Percentiles rank a stretch among this genome's conserved stretches.
Evolutionary conservation across 225 moss, liverwort and hornwort genomes (phyloP).

Genomic region (Rhytidiadelphus loreus): DNA sequence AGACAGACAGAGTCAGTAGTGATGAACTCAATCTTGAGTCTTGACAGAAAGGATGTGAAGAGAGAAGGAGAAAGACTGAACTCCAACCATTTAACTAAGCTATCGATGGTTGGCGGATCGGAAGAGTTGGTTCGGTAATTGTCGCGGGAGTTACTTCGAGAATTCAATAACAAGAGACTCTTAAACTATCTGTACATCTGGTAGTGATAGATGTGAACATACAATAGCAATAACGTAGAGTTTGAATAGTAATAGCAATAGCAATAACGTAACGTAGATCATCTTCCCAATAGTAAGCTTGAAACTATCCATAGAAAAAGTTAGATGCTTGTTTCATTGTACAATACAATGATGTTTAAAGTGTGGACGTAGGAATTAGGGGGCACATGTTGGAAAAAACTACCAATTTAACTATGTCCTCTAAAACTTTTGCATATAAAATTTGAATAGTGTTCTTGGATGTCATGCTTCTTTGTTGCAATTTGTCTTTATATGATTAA

Average conservation of each 20-base stretch:
- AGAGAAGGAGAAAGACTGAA: not conserved
- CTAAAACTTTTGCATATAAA: not conserved
- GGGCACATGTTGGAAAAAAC: fast-evolving
- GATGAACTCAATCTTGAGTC: too few relatives aligned
- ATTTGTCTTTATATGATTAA: not conserved
- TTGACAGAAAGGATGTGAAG: not conserved
- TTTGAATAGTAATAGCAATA: not conserved
- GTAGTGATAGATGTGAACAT: not conserved
- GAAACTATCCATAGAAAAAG: not conserved
- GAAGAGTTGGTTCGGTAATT: too few relatives aligned
- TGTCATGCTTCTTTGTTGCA: too few relatives aligned
- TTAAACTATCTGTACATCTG: not conserved
- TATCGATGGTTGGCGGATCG: not conserved
- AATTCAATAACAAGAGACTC: too few relatives aligned
- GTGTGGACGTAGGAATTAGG: not conserved
- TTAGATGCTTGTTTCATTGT: not conserved
- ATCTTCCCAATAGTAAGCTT: too few relatives aligned
- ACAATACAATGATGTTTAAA: too few relatives aligned
- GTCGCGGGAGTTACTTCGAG: too few relatives aligned
- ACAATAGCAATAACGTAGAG: not conserved
- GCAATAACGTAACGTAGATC: too few relatives aligned
- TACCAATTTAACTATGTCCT: not conserved
- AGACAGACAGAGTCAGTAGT: not conserved
- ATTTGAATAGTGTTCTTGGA: not conserved
- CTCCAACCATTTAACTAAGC: not conserved